Evolutionary conservation across 2,329 filamentous ascomycete species (phyloP).

Genomic region (Ceratocystis lukuohia): DNA sequence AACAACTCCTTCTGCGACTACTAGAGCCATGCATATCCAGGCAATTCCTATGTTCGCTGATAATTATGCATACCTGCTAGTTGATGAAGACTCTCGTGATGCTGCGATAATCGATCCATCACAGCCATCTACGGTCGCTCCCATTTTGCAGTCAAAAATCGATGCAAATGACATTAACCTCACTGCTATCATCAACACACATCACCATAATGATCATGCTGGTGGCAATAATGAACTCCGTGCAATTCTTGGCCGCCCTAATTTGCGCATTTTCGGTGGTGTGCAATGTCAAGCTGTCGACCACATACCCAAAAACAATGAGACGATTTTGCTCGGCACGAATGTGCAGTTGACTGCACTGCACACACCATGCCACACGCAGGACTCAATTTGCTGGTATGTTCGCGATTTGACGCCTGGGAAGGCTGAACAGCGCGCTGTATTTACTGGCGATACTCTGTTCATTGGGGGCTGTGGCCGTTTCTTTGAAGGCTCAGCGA

Average conservation of each 20-base stretch:
- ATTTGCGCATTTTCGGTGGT: conserved; percentile 71
- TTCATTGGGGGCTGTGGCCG: conserved; percentile 90
- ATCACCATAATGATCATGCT: conserved; percentile 91
- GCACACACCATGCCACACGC: conserved; percentile 96
- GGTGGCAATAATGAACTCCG: conserved; percentile 63
- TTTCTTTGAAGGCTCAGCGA: conserved; percentile 85
- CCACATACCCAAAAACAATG: conserved; percentile 58
- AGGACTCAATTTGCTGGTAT: conserved; percentile 94
- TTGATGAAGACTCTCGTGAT: conserved; percentile 66
- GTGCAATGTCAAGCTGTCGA: conserved; percentile 73
- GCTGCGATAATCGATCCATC: conserved; percentile 70
- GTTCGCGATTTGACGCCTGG: conserved; percentile 50
- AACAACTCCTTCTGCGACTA: conserved; percentile 13
- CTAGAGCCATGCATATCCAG: conserved; percentile 65
- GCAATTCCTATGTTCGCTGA: conserved; percentile 85
- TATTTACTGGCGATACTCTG: conserved; percentile 92
- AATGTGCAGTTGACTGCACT: conserved; percentile 51
- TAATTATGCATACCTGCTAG: conserved; percentile 75
- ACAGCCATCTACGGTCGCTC: conserved; percentile 52
- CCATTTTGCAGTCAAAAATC: conserved; percentile 57
- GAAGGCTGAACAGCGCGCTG: conserved; percentile 37
- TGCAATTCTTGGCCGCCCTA: conserved; percentile 36
- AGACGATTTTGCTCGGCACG: conserved; percentile 68
- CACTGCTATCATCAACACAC: conserved; percentile 85
- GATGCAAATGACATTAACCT: conserved; percentile 62